Conservation (phyloP, 1,284 basidiomycete genomes). For the Boletus semigastroideus region DNA sequence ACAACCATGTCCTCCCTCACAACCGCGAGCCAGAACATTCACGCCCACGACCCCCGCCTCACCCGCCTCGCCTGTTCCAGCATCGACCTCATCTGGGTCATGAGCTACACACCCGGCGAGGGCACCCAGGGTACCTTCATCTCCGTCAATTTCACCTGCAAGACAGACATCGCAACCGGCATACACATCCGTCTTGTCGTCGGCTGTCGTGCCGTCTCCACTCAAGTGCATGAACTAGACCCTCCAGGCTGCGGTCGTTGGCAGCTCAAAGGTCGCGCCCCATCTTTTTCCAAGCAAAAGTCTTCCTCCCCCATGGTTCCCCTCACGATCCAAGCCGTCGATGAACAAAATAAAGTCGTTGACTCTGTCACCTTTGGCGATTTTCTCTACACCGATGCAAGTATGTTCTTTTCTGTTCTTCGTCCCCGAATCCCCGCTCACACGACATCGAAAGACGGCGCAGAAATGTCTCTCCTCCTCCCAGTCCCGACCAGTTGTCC, state of each 20-base stretch:
- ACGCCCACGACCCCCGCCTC: constrained; percentile 19
- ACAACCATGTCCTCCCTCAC: constrained; percentile 7
- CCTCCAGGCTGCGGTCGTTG: constrained; percentile 47
- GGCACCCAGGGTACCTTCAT: constrained; percentile 59
- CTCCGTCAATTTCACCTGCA: constrained; percentile 60
- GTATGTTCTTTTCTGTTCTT: constrained; percentile 32
- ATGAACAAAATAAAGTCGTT: constrained; percentile 49
- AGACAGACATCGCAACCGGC: constrained; percentile 43
- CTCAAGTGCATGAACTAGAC: constrained; percentile 52
- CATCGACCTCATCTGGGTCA: constrained; percentile 56
- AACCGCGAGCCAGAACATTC: constrained; percentile 16
- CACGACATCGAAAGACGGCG: constrained; percentile 2
- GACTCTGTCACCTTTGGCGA: constrained; percentile 69
- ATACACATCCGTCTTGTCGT: constrained; percentile 68
- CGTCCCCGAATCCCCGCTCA: neutral
- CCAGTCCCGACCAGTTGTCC: constrained; percentile 3
- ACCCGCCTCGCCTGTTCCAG: constrained; percentile 40
- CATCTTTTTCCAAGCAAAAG: constrained; percentile 41
- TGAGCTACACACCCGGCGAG: constrained; percentile 58
- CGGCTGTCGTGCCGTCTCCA: constrained; percentile 57
- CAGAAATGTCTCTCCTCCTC: neutral
- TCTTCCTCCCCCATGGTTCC: constrained; percentile 40
- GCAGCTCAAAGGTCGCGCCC: constrained; percentile 59
- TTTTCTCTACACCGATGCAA: constrained; percentile 60
- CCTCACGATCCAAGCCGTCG: constrained; percentile 63